Base-by-base conservation (phyloP, 768 basidiomycete species). In the Suillus ampliporus region DNA sequence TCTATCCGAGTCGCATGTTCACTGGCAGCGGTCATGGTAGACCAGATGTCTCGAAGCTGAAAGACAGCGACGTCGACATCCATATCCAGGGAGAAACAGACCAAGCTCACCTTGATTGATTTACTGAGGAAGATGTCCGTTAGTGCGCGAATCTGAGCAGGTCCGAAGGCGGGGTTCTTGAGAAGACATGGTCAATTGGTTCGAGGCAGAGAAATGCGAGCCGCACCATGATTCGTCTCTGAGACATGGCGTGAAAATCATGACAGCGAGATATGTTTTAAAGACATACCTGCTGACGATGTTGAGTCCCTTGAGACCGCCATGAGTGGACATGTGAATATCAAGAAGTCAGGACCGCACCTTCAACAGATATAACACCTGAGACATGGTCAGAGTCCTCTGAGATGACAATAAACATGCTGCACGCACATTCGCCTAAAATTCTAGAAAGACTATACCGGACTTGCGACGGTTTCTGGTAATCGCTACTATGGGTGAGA, bases 111-210 rank as follows among this genome's bases (percentile, higher is more conserved):
- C 71, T 83, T 74, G 0, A 81, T 65, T 0, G 88, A 75, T 69
- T 88, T 89, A 3, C 82, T 79, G 5, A 86, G 65, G 63, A 90
- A 89, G 14, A 85, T 83, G 15, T 78, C 78, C 0, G 86, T 86
- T 14, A 89, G 68, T 47, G 83, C 84, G 2, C 87, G 78, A 43
- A 89, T 80, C 66, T 89, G 87, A 1, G 80, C 73, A 3, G 80
- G 78, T 1, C 88, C 86, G 66, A 91, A 91, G 0, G 88, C 88
- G 14, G 89, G 88, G 64, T 89, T 90, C 88, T 81, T 56, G 5
- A 4, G 47, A 10, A 40, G 46, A 17, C 15, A 14, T 11, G 2
- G 10, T 54, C 51, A 10, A 56, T n/a, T 61, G 44, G 61, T 44
- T 11, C 14, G 28, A 15, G 26, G 31, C 2, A 6, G 6, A 40